phyloP scores from a whole-genome alignment of 805 yeast genomes.

The Hagleromyces aurorensis region DNA sequence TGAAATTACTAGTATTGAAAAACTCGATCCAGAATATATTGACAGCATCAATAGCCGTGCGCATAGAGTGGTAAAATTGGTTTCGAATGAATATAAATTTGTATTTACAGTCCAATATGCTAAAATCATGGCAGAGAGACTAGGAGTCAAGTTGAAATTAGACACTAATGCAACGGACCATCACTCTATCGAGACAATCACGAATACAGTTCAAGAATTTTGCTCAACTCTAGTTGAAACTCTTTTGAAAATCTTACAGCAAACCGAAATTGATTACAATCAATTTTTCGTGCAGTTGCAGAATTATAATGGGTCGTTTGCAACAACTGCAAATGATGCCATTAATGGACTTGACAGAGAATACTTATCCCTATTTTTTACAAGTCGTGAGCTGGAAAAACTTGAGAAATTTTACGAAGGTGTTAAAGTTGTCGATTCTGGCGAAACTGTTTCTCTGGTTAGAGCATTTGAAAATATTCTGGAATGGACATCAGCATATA shows the following conservation, averaged over 20 bases:
- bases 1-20: conserved; percentile 33
- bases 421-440: conserved; percentile 28
- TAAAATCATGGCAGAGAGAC: conserved; percentile 48
- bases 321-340: conserved; percentile 18
- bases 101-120: conserved; percentile 53
- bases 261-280: conserved; percentile 69
- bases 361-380: conserved; percentile 17
- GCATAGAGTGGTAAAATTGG: conserved; percentile 51
- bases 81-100: conserved; percentile 57
- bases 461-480: conserved; percentile 36
- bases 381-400: conserved; percentile 11
- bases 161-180: conserved; percentile 1
- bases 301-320: conserved; percentile 34
- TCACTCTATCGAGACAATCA: conserved; percentile 8
- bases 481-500: conserved; percentile 48
- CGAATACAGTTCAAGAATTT: conserved; percentile 14
- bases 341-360: conserved; percentile 16
- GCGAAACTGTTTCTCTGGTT: conserved; percentile 30
- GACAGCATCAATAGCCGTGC: conserved; percentile 52
- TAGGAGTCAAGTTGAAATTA: conserved; percentile 47
- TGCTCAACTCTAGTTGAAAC: conserved; percentile 41
- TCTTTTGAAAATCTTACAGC: conserved; percentile 50
- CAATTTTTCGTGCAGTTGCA: conserved; percentile 66
- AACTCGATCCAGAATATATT: conserved; percentile 42
- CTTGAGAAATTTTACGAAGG: conserved; percentile 20